Base-by-base conservation (phyloP, 768 basidiomycete genomes). In the Solioccasus polychromus region DNA sequence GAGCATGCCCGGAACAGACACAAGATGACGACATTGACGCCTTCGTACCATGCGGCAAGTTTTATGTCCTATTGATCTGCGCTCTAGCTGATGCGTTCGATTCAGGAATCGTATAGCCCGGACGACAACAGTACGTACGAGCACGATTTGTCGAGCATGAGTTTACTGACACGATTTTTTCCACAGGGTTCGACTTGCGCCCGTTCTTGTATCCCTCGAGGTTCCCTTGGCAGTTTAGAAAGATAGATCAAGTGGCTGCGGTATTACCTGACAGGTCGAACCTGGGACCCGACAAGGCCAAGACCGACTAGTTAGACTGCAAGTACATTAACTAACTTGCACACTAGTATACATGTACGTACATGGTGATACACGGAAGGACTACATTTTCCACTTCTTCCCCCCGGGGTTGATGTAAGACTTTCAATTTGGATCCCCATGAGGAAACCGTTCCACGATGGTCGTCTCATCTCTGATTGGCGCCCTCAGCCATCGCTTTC, bases 21-120 rank as follows among this genome's bases (percentile, higher is more conserved):
- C 71, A 99, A 99, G 79, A 98, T 99, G 93, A 95, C 93, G 20
- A 95, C 92, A 0, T 62, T 96, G 50, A 96, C 93, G 3, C 93
- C 93, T 1, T 78, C 91, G 2, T 96, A 96, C 59, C 93, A 96
- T 63, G 93, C 93, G 38, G 95, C 87, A 52, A 59, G 89, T 74
- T 18, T 20, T 26, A 31, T 15, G 5, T 8, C 5, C 11, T 31
- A n/a, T 31, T 11, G 8, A 9, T 31, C 30, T 8, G 5, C 11
- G 30, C 30, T 15, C 11, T 9, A 12, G 7, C 5, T 11, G 8
- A 31, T 11, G 30, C 5, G 11, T 15, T 5, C 14, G 15, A 9
- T 31, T 31, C 26, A 96, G 92, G 92, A 96, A 66, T 89, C 88
- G 3, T 97, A 97, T 68, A 92, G 90, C 57, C 94, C 95, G 1